A percentile compares a stretch with the other conserved stretches of the same genome.
These are phyloP conservation scores for Stereocaulon alpinum DNA, from an alignment of 495 filamentous ascomycete genomes.

Conservation along the genomic window DNA sequence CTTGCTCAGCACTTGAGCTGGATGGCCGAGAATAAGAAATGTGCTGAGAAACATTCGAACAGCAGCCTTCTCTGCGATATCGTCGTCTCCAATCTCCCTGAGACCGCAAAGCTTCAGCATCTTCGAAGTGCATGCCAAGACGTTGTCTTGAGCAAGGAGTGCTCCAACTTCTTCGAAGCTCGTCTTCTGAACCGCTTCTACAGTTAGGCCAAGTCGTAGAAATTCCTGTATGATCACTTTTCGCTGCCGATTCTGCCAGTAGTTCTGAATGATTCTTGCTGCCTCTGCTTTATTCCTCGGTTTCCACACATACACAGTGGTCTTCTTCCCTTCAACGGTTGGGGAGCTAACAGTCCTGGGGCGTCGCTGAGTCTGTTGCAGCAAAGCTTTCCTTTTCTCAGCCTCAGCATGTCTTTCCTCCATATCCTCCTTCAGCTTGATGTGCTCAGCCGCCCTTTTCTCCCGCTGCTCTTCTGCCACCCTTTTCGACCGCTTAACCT, in stretches of 20 bases:
- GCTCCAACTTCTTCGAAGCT: conserved; percentile 73
- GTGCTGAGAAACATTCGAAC: conserved; percentile 86
- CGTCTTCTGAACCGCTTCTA: conserved; percentile 61
- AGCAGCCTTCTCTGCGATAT: conserved; percentile 63
- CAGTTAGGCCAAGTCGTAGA: conserved; percentile 55
- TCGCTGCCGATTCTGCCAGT: conserved; percentile 57
- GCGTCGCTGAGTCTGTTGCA: conserved; percentile 49
- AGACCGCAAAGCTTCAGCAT: conserved; percentile 70
- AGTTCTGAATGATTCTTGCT: conserved; percentile 60
- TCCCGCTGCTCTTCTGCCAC: conserved; percentile 88
- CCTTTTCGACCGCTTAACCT: conserved; percentile 87
- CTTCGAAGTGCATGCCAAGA: conserved; percentile 57
- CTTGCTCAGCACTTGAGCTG: conserved; percentile 78
- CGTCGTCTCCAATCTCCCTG: conserved; percentile 56
- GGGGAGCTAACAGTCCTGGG: conserved; percentile 55
- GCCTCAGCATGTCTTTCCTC: conserved; percentile 83
- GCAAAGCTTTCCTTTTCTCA: conserved; percentile 53
- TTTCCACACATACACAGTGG: conserved; percentile 29
- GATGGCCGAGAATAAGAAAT: conserved; percentile 87
- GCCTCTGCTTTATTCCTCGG: conserved; percentile 56
- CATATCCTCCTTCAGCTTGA: conserved; percentile 65
- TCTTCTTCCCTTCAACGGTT: conserved; percentile 47
- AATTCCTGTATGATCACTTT: conserved; percentile 57
- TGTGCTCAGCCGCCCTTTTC: conserved; percentile 76
- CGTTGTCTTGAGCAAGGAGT: conserved; percentile 64